Base-by-base conservation (phyloP, 2,329 filamentous ascomycete genomes). In the Epichloe hybrida region DNA sequence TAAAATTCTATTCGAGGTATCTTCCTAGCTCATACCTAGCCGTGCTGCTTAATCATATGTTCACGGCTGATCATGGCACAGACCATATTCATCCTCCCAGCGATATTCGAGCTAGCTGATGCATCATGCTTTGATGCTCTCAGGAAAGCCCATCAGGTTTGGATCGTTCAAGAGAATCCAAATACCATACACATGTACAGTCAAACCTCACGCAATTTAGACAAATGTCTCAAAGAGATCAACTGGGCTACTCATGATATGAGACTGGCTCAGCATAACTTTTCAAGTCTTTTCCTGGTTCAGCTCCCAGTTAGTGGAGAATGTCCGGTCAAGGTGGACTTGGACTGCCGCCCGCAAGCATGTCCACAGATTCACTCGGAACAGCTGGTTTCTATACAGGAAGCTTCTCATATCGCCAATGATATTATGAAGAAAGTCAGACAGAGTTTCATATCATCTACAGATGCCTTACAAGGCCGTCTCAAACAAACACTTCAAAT, bases 221-320 rank as follows among this genome's bases (percentile, higher is more conserved):
- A 58, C 21, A 42, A 61, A 27, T 65, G 61, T 8, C 39, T 67
- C 0, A 27, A 52, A 4, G 62, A 58, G 1, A 50, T 67, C 7
- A 66, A 66, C 50, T 61, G 58, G 59, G 51, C 45, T 5, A 58
- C 69, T 12, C 59, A 65, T 13, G 60, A 68, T n/a, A 57, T 66
- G 55, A 59, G 64, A 5, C 50, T 64, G 4, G 59, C 56, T 2
- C 60, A 58, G 4, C 57, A 63, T 13, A 54, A 58, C 20, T 46
- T 57, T 6, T 52, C 56, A 3, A 52, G 55, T 5, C 56, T 53
- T 2, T 65, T 64, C 45, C 50, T 67, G 9, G 56, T 61, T 3
- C 66, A 69, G 42, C 43, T 51, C 8, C 59, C 59, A 2, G 54
- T 52, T 2, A 53, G 55, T 20, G 50, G 50, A 11, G 40, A 48